Evolutionary conservation across 129 eudicot species (phyloP).

Genomic region (Flaveria linearis): DNA sequence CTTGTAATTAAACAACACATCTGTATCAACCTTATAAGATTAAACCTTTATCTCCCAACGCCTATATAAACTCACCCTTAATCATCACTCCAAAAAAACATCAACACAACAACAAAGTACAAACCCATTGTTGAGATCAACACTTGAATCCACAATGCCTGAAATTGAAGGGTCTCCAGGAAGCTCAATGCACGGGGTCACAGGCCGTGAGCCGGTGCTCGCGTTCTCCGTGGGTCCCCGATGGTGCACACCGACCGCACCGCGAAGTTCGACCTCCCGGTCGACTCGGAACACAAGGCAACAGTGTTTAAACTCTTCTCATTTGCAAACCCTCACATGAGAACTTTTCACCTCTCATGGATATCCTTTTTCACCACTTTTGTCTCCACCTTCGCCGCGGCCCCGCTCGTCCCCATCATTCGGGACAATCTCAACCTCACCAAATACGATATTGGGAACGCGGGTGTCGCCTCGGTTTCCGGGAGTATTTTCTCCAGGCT

Average conservation of each 20-base stretch:
- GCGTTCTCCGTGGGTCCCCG: conserved; percentile 58
- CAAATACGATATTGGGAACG: conserved; percentile 47
- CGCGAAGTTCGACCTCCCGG: conserved; percentile 68
- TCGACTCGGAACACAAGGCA: conserved; percentile 80
- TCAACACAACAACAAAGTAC: background rate
- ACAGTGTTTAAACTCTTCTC: conserved; percentile 56
- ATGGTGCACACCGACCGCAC: conserved; percentile 50
- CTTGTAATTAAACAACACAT: background rate
- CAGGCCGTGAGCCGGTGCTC: conserved; percentile 61
- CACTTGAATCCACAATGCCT: conserved; percentile 14
- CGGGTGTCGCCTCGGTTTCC: conserved; percentile 45
- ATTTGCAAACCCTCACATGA: conserved; percentile 53
- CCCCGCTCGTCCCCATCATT: conserved; percentile 55
- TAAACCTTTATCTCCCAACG: background rate
- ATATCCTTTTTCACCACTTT: conserved; percentile 48
- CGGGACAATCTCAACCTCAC: conserved; percentile 51
- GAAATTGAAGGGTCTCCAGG: conserved; percentile 67
- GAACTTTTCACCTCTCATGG: conserved; percentile 53
- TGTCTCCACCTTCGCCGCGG: conserved; percentile 55
- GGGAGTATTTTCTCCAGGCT: conserved; percentile 57
- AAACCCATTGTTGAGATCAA: too few species aligned
- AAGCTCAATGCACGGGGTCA: conserved; percentile 80
- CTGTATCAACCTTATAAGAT: too few species aligned
- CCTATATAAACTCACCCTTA: background rate
- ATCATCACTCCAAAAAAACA: background rate